Conservation (phyloP, 805 yeast genomes). For the Kuraishia ogatae region DNA sequence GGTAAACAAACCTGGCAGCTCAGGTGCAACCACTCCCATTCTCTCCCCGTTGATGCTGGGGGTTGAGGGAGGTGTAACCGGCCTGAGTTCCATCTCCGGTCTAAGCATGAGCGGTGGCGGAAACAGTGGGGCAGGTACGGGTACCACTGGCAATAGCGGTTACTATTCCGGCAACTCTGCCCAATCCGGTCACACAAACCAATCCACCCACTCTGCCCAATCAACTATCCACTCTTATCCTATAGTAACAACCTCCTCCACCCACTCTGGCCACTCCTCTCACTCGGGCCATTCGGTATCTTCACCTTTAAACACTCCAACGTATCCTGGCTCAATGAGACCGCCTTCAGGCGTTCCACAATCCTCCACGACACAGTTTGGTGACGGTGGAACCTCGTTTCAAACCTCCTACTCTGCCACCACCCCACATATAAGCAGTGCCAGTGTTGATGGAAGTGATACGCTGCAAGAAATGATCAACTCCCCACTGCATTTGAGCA, state of each 20-base stretch:
- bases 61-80: neutral
- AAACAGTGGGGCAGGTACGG: neutral
- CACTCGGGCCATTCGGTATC: neutral
- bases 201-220: too few relatives aligned
- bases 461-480: neutral
- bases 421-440: neutral
- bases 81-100: conserved; percentile 23
- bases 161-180: neutral
- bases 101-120: neutral
- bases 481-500: neutral
- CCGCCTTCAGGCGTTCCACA: neutral
- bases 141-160: too few relatives aligned
- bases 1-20: conserved; percentile 7
- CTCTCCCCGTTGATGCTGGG: conserved; percentile 51
- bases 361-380: too few relatives aligned
- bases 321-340: neutral
- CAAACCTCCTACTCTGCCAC: neutral
- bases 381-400: too few relatives aligned
- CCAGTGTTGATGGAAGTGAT: neutral
- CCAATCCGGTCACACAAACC: neutral
- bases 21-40: conserved; percentile 32
- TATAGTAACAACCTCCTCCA: neutral
- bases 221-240: neutral
- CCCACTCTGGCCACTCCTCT: neutral
- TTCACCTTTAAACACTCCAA: neutral